Conservation (phyloP, 345 rosid species). For the Fremontodendron californicum region DNA sequence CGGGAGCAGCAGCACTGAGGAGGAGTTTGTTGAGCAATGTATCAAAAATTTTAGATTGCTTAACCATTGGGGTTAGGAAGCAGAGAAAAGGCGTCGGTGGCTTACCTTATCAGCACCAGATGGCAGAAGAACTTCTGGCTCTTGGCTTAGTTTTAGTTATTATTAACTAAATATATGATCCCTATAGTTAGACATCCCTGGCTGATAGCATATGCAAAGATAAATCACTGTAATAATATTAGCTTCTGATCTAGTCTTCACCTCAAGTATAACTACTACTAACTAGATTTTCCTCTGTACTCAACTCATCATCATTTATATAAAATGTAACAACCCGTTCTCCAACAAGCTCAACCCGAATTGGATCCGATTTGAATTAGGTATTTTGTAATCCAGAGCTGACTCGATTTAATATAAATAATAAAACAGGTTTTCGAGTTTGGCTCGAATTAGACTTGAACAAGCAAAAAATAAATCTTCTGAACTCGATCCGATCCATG, state of each 20-base stretch:
- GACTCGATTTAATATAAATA: no score
- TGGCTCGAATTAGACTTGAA: no score
- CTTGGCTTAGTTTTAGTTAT: conserved; percentile 47
- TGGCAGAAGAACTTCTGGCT: conserved; percentile 98
- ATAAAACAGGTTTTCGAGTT: no score
- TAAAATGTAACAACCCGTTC: background rate
- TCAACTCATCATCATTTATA: background rate
- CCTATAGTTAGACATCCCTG: background rate
- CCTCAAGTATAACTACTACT: no score
- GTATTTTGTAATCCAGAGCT: no score
- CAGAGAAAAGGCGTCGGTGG: conserved; percentile 82
- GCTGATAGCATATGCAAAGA: background rate
- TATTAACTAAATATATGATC: background rate
- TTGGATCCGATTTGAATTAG: no score
- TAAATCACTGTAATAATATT: background rate
- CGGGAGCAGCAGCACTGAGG: conserved; percentile 66
- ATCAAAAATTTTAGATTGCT: conserved; percentile 67
- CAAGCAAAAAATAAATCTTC: no score
- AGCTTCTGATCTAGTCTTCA: conserved; percentile 3
- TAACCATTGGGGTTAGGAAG: conserved; percentile 84
- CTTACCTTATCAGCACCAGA: conserved; percentile 76
- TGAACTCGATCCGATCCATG: no score
- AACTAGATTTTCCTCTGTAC: conserved; percentile 7
- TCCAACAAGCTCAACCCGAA: no score
- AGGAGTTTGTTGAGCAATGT: conserved; percentile 77